Conservation (phyloP, 768 basidiomycete genomes). For the Russula emetica region DNA sequence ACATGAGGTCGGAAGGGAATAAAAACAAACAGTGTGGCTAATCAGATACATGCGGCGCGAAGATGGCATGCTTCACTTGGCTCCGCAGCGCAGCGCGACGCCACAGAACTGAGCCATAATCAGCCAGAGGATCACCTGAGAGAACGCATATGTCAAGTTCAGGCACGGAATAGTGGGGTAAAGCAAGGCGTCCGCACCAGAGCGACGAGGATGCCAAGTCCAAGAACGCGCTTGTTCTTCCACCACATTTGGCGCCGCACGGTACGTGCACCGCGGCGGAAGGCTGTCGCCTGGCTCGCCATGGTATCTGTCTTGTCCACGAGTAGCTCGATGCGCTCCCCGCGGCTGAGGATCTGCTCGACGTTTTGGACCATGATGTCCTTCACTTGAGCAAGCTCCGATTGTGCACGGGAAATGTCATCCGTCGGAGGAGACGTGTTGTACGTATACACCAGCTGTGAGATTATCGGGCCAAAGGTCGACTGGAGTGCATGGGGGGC, state of each 20-base stretch:
- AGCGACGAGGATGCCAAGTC: conserved; percentile 64
- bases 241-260: conserved; percentile 87
- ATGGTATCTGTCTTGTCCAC: conserved; percentile 97
- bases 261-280: conserved; percentile 82
- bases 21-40: conserved; percentile 7
- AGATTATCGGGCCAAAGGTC: conserved; percentile 63
- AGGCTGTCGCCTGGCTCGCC: conserved; percentile 91
- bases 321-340: conserved; percentile 91
- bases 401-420: conserved; percentile 84
- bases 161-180: conserved; percentile 9
- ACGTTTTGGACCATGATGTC: conserved; percentile 99
- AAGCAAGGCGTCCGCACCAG: conserved; percentile 45
- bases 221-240: conserved; percentile 69
- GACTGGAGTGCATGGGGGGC: conserved; percentile 63
- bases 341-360: conserved; percentile 89
- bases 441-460: conserved; percentile 78
- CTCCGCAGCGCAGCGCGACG: conserved; percentile 62
- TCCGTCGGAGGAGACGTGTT: conserved; percentile 85
- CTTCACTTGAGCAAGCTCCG: conserved; percentile 85
- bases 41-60: conserved; percentile 15
- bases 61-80: conserved; percentile 27
- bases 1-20: background rate
- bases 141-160: conserved; percentile 24
- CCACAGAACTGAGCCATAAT: conserved; percentile 90
- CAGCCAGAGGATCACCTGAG: conserved; percentile 72